Percentiles rank a stretch among this genome's conserved stretches.
Conservation (phyloP, 371 early-diverging fungal genomes). For the Mucor irregularis region DNA sequence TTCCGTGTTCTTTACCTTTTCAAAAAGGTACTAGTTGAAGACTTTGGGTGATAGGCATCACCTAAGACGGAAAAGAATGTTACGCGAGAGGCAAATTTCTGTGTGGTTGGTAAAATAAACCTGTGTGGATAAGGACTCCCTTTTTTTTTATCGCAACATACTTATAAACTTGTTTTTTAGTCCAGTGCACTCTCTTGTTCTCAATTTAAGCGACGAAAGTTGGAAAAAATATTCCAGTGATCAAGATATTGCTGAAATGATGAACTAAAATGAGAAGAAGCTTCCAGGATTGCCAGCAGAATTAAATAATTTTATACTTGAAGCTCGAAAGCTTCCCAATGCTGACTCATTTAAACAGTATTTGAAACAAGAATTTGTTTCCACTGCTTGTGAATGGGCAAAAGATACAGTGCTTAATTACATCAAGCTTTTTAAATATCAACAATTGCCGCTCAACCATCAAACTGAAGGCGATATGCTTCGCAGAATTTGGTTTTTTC, state of each 20-base stretch:
- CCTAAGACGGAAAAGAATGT: too few relatives aligned
- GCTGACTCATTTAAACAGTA: not conserved
- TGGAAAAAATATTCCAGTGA: conserved; percentile 7
- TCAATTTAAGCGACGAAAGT: not conserved
- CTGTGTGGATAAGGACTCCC: too few relatives aligned
- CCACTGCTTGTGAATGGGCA: conserved; percentile 1
- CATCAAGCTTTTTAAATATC: conserved; percentile 1
- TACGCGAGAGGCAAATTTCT: too few relatives aligned
- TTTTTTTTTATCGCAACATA: conserved; percentile 5
- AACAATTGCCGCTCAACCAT: not conserved
- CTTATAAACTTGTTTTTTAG: conserved; percentile 3
- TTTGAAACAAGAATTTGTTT: not conserved
- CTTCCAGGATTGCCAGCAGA: not conserved
- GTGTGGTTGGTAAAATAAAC: too few relatives aligned
- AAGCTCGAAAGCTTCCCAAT: not conserved
- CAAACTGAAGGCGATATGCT: conserved; percentile 6
- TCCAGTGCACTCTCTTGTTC: conserved; percentile 1
- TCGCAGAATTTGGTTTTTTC: conserved; percentile 8
- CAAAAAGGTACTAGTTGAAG: too few relatives aligned
- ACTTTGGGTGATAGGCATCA: too few relatives aligned
- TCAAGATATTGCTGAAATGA: conserved; percentile 9
- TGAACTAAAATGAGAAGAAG: not conserved
- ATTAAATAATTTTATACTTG: not conserved
- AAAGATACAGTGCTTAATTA: not conserved
- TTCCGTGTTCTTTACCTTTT: too few relatives aligned